Conservation (phyloP, 495 filamentous ascomycete genomes). For the Xylaria scruposa region DNA sequence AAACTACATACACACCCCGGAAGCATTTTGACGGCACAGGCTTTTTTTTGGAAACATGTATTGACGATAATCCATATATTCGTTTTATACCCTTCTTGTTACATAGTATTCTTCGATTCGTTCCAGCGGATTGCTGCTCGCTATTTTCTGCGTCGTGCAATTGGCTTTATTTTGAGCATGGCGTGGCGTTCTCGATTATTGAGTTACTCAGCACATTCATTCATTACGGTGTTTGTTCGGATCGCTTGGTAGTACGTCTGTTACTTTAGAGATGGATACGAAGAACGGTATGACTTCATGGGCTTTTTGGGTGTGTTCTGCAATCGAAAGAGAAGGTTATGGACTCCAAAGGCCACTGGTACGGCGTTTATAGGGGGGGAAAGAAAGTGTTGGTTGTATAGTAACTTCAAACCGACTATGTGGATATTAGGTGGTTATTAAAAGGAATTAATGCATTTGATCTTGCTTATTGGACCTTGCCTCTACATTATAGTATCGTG, state of each 20-base stretch:
- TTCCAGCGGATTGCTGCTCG: constrained; percentile 29
- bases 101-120: constrained; percentile 30
- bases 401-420: background rate
- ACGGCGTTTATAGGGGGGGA: constrained; percentile 34
- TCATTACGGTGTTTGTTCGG: constrained; percentile 26
- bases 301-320: constrained; percentile 31
- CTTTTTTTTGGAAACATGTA: constrained; percentile 14
- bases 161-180: constrained; percentile 34
- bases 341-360: constrained; percentile 33
- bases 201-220: constrained; percentile 32
- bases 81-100: constrained; percentile 30
- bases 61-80: constrained; percentile 30
- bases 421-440: background rate
- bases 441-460: constrained; percentile 21
- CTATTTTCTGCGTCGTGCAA: constrained; percentile 38
- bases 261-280: constrained; percentile 39
- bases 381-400: constrained; percentile 32
- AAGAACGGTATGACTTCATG: constrained; percentile 39
- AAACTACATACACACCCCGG: constrained; percentile 29
- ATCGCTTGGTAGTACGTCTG: constrained; percentile 14
- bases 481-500: background rate
- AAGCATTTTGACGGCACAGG: constrained; percentile 25
- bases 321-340: constrained; percentile 26
- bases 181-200: constrained; percentile 36
- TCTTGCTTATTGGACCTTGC: background rate